A percentile compares a stretch with the other conserved stretches of the same genome.
phyloP scores from a whole-genome alignment of 2,329 filamentous ascomycete genomes.

The Alternaria dauci region DNA sequence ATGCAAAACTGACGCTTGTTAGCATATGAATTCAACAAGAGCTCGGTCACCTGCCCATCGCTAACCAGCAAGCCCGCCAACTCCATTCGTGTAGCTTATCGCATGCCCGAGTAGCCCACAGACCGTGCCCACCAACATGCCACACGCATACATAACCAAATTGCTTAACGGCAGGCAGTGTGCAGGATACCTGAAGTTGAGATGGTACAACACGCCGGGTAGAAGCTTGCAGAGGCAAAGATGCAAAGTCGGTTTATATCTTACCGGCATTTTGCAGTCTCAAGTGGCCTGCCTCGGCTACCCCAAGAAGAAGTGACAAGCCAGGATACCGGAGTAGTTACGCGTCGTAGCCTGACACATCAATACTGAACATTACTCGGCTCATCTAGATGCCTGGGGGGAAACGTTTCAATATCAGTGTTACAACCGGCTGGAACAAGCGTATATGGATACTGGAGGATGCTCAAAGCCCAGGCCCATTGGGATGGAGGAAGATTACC shows the following conservation, averaged over 20 bases:
- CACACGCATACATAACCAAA: constrained; percentile 65
- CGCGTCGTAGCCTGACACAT: constrained; percentile 58
- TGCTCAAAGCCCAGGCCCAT: constrained; percentile 46
- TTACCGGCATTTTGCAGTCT: no score
- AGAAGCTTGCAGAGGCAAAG: background rate
- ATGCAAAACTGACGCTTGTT: constrained; percentile 29
- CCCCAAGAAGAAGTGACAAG: background rate
- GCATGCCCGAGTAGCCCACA: constrained; percentile 64
- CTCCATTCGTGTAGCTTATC: constrained; percentile 68
- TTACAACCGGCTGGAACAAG: constrained; percentile 41
- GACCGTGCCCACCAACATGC: constrained; percentile 65
- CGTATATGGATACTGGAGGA: constrained; percentile 50
- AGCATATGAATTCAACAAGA: background rate
- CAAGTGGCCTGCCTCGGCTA: background rate
- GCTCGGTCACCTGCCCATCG: constrained; percentile 33
- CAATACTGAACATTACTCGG: constrained; percentile 41
- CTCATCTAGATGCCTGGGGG: constrained; percentile 33
- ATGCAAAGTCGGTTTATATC: no score
- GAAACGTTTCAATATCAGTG: constrained; percentile 32
- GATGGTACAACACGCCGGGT: background rate
- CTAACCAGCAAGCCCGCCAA: constrained; percentile 52
- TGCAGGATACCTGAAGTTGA: constrained; percentile 66
- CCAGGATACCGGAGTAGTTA: background rate
- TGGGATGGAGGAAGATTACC: constrained; percentile 41
- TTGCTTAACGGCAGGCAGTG: constrained; percentile 64